Base-by-base conservation (phyloP, 305 asterid genomes). In the Fraxinus sp. region DNA sequence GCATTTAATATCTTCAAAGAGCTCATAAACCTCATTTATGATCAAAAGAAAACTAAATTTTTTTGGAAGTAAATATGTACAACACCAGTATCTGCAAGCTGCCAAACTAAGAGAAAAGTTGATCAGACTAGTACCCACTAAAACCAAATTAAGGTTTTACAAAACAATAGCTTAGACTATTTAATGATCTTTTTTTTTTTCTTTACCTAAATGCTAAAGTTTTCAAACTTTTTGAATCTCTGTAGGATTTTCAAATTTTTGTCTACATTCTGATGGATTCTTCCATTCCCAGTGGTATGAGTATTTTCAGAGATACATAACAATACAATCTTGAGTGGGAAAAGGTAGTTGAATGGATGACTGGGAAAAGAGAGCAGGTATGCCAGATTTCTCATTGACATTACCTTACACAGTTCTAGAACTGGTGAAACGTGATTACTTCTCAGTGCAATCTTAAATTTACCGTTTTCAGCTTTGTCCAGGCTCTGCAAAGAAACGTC, bases 331-430 rank as follows among this genome's bases (percentile, higher is more conserved):
- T 62, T 36, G 64, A 41, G 77, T 24, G 74, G 33, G 78, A 46
- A 37, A 64, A 68, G 82, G 77, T 64, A 83, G 39, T 32, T 37
- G 79, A 46, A 82, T 70, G 77, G 78, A 74, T 83, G 52, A 32
- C 44, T 6, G 3, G 11, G 77, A 79, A 36, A 81, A 83, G 81
- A 55, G 55, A 39, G 79, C 3, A 18, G 64, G 49, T 22, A 24
- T 49, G 73, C 74, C 79, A 77, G 22, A 49, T 16, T 64, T 76
- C 62, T 79, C 66, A 37, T 24, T 59, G 62, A 75, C 78, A 80
- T 81, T 84, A 96, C 99, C 96, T 93, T 93, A 88, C 98, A 94
- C 33, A 91, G 87, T 90, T 96, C 99, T 57, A 96, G 90, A 84
- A 94, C 88, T 22, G 98, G 97, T 81, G 95, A 90, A 57, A 96